Evolutionary conservation across 768 basidiomycete genomes (phyloP), one percentile per base, ranked within the genome.

Genomic region (Lactifluus rugatus): DNA sequence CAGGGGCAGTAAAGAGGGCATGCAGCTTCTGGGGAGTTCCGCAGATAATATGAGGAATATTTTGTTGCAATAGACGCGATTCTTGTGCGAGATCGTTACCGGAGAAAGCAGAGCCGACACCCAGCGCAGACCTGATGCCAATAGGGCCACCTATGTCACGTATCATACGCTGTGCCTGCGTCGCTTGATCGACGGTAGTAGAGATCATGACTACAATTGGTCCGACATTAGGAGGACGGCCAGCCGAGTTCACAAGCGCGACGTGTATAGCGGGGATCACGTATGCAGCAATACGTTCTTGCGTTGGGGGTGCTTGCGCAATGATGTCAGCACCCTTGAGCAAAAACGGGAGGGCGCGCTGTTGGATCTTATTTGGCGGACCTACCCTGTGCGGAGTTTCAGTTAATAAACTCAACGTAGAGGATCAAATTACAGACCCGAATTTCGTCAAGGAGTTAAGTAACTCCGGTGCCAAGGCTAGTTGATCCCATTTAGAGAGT

Each of bases 361-460:
- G 93, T 72, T 98, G 96, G 64, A 99, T 96, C 76, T 99, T 99
- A 72, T 97, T 97, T 6, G 96, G 96, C 2, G 96, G 96, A 0
- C 95, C 94, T 61, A 98, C 86, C 42, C 93, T 94, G 66, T 25
- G 56, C 60, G 32, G 56, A 54, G 54, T 53, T 48, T 48, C 26
- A 60, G 21, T 31, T 19, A 48, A 19, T 46, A 50, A 21, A 51
- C 44, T 57, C 49, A 53, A 23, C 57, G 60, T 41, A 52, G 26
- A 53, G 28, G 16, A 45, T 54, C 57, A 46, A 59, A 37, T 10
- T 36, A 74, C 85, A 75, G 64, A 95, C 93, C 94, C 95, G 69
- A 96, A 98, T 72, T 94, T 95, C 61, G 79, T 83, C 61, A 98
- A 78, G 44, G 91, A 93, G 52, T 92, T 80, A 66, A 96, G 76